Evolutionary conservation across 2,329 filamentous ascomycete genomes (phyloP).

Genomic region (Stenocarpella maydis): DNA sequence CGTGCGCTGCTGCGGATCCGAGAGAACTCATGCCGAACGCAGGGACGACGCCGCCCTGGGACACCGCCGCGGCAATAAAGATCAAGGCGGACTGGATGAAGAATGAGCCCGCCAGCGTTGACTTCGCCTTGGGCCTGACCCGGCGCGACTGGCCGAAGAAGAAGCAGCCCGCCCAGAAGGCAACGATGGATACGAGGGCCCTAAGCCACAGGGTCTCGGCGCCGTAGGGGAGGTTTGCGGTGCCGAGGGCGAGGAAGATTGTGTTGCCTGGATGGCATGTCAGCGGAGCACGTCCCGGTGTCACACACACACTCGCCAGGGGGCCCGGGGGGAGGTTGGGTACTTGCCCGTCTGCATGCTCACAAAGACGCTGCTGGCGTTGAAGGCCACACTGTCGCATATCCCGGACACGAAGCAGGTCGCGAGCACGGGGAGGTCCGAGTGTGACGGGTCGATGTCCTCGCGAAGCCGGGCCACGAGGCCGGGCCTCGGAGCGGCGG

Average conservation of each 20-base stretch:
- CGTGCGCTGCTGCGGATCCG: constrained; percentile 50
- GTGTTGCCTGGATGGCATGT: constrained; percentile 58
- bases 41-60: constrained; percentile 55
- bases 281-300: not conserved
- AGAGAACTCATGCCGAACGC: constrained; percentile 46
- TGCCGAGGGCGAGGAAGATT: constrained; percentile 68
- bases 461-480: constrained; percentile 33
- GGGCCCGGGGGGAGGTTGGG: not conserved
- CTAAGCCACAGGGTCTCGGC: constrained; percentile 53
- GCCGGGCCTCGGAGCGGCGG: not conserved
- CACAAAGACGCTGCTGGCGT: constrained; percentile 49
- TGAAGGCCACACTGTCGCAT: constrained; percentile 52
- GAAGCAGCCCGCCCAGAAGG: constrained; percentile 63
- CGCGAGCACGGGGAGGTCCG: constrained; percentile 50
- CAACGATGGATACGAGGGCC: constrained; percentile 55
- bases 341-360: constrained; percentile 49
- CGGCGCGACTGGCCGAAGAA: constrained; percentile 48
- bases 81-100: constrained; percentile 60
- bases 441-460: constrained; percentile 37
- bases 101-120: constrained; percentile 56
- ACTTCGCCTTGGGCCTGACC: constrained; percentile 37
- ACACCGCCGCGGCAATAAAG: constrained; percentile 60
- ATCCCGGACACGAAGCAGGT: constrained; percentile 50
- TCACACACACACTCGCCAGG: not conserved
- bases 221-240: constrained; percentile 58